phyloP scores from a whole-genome alignment of 495 filamentous ascomycete genomes.

The Tuber umbilicatum region DNA sequence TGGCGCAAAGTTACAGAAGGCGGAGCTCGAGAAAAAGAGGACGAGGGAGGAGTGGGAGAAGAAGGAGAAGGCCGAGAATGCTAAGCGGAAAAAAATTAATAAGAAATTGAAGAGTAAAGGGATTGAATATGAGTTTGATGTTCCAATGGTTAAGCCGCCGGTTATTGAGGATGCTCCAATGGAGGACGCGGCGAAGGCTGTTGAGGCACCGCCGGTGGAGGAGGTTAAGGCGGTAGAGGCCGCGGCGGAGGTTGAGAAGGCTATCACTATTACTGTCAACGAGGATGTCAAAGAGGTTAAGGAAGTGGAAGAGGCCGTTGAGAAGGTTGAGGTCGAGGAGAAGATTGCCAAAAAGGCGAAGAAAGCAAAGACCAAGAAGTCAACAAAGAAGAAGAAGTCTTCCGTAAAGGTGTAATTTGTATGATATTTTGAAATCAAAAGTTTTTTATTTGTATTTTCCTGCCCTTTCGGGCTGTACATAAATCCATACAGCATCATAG shows the following conservation, averaged over 20 bases:
- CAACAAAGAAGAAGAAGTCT: conserved; percentile 28
- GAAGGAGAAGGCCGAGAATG: conserved; percentile 62
- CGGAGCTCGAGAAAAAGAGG: conserved; percentile 60
- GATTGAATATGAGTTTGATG: conserved; percentile 66
- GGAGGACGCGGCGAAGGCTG: conserved; percentile 35
- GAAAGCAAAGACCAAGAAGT: conserved; percentile 36
- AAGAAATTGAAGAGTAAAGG: conserved; percentile 71
- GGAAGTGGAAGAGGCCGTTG: conserved; percentile 25
- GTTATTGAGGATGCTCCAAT: conserved; percentile 43
- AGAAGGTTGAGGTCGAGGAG: conserved; percentile 27
- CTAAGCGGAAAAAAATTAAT: conserved; percentile 57
- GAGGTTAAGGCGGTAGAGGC: conserved; percentile 44
- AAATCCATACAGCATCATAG: not conserved
- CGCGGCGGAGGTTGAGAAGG: conserved; percentile 10
- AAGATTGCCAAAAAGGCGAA: conserved; percentile 27
- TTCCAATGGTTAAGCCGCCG: conserved; percentile 64
- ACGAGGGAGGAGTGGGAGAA: conserved; percentile 69
- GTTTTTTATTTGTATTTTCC: not conserved
- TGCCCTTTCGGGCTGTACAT: not conserved
- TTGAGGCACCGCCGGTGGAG: conserved; percentile 42
- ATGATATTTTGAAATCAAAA: not conserved
- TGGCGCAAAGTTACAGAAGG: conserved; percentile 73
- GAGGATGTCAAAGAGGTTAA: conserved; percentile 28
- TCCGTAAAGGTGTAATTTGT: conserved; percentile 34
- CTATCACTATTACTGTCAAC: not conserved